phyloP scores from a whole-genome alignment of 1,284 basidiomycete species.

The Marasmius sp. region DNA sequence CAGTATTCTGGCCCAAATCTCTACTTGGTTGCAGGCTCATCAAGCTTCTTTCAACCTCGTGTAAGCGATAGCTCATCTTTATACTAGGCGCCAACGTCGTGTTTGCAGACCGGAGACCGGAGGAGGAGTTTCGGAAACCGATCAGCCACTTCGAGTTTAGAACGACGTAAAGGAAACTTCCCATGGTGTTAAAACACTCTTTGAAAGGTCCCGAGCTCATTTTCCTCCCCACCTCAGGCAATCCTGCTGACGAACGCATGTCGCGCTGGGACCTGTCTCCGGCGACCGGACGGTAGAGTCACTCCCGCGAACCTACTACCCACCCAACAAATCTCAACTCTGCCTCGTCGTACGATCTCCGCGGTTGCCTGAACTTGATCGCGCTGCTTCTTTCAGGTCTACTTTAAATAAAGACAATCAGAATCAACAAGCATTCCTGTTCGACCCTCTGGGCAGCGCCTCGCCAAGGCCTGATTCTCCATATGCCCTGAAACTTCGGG shows the following conservation, averaged over 20 bases:
- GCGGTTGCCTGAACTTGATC: background rate
- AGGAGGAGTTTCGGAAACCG: conserved; percentile 3
- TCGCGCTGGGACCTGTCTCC: background rate
- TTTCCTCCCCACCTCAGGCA: background rate
- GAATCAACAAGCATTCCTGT: too few species aligned
- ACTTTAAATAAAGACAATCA: background rate
- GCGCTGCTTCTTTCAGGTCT: background rate
- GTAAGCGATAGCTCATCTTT: conserved; percentile 2
- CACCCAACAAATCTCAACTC: background rate
- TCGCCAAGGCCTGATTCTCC: too few species aligned
- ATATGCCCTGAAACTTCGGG: too few species aligned
- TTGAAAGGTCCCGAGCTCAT: background rate
- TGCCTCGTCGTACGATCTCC: background rate
- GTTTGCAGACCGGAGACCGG: conserved; percentile 1
- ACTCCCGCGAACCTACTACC: background rate
- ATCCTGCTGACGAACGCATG: background rate
- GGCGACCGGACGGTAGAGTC: background rate
- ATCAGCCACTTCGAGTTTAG: background rate
- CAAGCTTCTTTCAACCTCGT: conserved; percentile 4
- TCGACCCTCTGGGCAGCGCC: too few species aligned
- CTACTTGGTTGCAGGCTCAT: background rate
- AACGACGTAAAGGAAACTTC: background rate
- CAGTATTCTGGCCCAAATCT: background rate
- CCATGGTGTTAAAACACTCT: background rate
- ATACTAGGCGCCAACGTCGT: background rate